Evolutionary conservation across 1,284 basidiomycete species (phyloP), one percentile per base, ranked within the genome.

Genomic region (Melanopsichium pennsylvanicum): DNA sequence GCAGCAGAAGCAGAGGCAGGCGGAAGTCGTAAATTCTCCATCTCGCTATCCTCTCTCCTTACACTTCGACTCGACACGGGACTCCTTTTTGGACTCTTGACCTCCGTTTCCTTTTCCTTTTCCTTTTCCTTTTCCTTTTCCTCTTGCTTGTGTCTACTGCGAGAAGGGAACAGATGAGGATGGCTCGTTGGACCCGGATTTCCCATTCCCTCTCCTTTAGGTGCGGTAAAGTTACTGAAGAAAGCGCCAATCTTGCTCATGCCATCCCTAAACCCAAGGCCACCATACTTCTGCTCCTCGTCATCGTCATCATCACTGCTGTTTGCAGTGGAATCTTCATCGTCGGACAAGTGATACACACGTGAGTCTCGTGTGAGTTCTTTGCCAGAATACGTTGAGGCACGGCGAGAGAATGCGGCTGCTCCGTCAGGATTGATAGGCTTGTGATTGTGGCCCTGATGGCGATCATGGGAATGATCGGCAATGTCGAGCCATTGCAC

Each of bases 401-500:
- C 40, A 3, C 60, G 47, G 11, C 49, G 48, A 11, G 54, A 51
- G 27, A 63, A 63, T 10, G 60, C 60, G 0, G 51, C 38, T 10
- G 60, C 54, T 4, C 60, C 60, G 10, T 34, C 60, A 12, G 40
- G 25, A 23, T 52, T 63, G 49, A 63, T 63, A 21, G 52, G 64
- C 13, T 25, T 50, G 13, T 26, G 27, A 13, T 19, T 9, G n/a
- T 13, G 26, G 4, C 15, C 4, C 2, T 27, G 7, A 2, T 46
- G 45, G 15, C 43, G 58, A 8, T 61, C 61, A 35, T 70, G 52
- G 1, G 49, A 42, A 6, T 29, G 13, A 27, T 59, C 58, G 29
- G 67, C 60, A 31, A 72, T 63, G 31, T 72, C 70, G 16, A 70
- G 55, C 70, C 70, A 72, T 39, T 72, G 70, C 4, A 72, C 61